Evolutionary conservation across 139 green algal genomes (phyloP).

Genomic region (Micromonas pusilla): DNA sequence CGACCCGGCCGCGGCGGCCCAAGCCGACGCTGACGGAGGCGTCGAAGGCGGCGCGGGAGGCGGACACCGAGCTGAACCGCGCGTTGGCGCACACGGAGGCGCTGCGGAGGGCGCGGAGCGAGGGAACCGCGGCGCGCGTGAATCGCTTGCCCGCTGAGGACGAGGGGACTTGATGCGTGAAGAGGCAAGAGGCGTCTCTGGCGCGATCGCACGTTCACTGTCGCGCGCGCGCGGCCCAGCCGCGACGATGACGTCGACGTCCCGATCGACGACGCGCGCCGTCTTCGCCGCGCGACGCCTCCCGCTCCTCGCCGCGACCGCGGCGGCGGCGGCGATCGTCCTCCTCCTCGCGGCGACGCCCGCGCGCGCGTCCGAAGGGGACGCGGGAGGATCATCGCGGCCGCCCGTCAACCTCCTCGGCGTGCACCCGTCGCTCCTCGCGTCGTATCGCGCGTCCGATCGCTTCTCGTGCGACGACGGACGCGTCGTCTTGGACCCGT

Average conservation of each 20-base stretch:
- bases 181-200: no score
- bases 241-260: background rate
- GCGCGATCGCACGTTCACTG: no score
- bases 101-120: background rate
- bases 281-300: background rate
- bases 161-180: no score
- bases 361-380: no score
- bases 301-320: no score
- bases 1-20: no score
- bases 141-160: background rate
- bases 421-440: background rate
- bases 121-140: no score
- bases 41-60: background rate
- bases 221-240: background rate
- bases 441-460: background rate
- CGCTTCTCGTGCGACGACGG: background rate
- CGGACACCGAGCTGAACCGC: background rate
- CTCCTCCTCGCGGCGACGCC: background rate
- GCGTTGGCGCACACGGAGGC: background rate
- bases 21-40: background rate
- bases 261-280: background rate
- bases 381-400: background rate
- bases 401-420: background rate
- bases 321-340: background rate
- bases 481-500: background rate